These are phyloP conservation scores for Botrytis fabae DNA, from an alignment of 2,329 filamentous ascomycete genomes.

Conservation along the genomic window DNA sequence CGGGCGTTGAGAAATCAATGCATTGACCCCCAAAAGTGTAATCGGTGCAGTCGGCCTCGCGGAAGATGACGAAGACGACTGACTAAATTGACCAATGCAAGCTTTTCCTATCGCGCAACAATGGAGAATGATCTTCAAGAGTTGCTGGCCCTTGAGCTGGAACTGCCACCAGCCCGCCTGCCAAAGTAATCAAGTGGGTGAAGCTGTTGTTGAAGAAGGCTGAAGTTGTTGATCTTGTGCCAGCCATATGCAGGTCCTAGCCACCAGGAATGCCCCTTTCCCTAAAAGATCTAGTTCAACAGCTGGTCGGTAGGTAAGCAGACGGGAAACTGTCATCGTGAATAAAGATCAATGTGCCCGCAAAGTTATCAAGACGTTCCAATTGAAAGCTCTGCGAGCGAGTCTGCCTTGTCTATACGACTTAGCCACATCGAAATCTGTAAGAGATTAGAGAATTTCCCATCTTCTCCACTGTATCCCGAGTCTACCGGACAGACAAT, in stretches of 20 bases:
- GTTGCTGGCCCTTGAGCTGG: background rate
- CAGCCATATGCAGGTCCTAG: background rate
- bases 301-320: background rate
- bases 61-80: slow-evolving; percentile 5
- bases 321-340: background rate
- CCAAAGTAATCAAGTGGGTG: background rate
- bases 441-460: slow-evolving; percentile 5
- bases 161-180: background rate
- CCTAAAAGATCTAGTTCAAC: background rate
- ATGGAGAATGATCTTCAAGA: slow-evolving; percentile 19
- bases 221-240: slow-evolving; percentile 2
- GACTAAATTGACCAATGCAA: background rate
- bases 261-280: slow-evolving; percentile 6
- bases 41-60: background rate
- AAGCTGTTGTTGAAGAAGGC: slow-evolving; percentile 1
- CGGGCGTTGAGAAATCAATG: background rate
- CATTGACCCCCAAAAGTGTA: background rate
- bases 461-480: slow-evolving; percentile 9
- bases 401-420: background rate
- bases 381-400: background rate
- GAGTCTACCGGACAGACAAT: background rate
- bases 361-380: background rate
- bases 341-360: background rate
- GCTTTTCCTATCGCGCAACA: background rate
- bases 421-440: background rate